phyloP scores from a whole-genome alignment of 306 rosid genomes.

The Sicyos baderoa region DNA sequence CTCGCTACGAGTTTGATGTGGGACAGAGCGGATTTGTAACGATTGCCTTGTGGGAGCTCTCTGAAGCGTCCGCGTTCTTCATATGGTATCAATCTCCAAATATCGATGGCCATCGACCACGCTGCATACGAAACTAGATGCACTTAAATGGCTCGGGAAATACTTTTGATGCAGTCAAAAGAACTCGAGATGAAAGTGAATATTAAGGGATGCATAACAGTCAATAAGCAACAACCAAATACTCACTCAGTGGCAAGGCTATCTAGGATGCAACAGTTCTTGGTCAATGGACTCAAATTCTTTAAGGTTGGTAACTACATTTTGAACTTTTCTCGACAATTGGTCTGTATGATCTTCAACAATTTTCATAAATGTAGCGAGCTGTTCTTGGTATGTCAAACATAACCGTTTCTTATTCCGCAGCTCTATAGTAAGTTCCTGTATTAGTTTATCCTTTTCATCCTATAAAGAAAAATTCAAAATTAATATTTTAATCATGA shows the following conservation, averaged over 20 bases:
- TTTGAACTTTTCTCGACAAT: slow-evolving; percentile 56
- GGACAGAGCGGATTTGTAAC: background rate
- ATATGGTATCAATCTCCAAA: background rate
- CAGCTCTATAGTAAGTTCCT: slow-evolving; percentile 76
- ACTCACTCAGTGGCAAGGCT: slow-evolving; percentile 40
- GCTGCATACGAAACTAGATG: slow-evolving; percentile 10
- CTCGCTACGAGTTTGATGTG: background rate
- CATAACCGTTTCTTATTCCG: slow-evolving; percentile 79
- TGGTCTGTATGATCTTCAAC: slow-evolving; percentile 76
- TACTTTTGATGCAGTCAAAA: slow-evolving; percentile 6
- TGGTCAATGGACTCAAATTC: slow-evolving; percentile 58
- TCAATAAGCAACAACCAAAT: slow-evolving; percentile 4
- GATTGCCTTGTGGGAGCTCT: background rate
- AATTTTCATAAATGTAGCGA: slow-evolving; percentile 52
- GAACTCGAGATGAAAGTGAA: background rate
- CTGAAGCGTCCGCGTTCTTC: background rate
- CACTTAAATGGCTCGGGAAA: background rate
- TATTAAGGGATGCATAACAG: background rate
- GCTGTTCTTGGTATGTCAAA: slow-evolving; percentile 68
- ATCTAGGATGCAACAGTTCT: slow-evolving; percentile 47
- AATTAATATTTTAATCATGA: slow-evolving; percentile 13
- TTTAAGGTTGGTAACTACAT: slow-evolving; percentile 61
- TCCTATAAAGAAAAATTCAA: slow-evolving; percentile 42
- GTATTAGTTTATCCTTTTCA: slow-evolving; percentile 86
- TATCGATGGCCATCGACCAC: background rate